These are phyloP conservation scores for Solanum ossicruentum DNA, from an alignment of 257 asterid species.

Conservation along the genomic window DNA sequence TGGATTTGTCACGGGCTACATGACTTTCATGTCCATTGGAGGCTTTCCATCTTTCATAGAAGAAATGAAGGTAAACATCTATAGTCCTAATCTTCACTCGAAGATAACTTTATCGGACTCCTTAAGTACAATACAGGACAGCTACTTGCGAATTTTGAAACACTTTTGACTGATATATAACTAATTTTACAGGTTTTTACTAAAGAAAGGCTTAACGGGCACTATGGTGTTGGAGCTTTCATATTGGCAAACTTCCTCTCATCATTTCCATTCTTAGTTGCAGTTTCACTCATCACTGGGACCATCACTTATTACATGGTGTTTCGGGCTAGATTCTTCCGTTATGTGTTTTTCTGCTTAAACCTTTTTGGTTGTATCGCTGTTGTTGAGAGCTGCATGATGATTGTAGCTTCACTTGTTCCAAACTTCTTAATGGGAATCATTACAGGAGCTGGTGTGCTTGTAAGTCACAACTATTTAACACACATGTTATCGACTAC, in stretches of 20 bases:
- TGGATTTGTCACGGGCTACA: slow-evolving; percentile 76
- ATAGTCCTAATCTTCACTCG: neutral
- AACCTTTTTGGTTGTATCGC: slow-evolving; percentile 73
- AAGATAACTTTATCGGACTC: neutral
- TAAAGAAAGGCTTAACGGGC: slow-evolving; percentile 77
- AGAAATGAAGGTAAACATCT: slow-evolving; percentile 61
- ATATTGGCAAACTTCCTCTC: slow-evolving; percentile 75
- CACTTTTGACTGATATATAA: neutral
- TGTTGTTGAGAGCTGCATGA: slow-evolving; percentile 90
- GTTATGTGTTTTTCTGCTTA: slow-evolving; percentile 57
- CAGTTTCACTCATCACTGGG: slow-evolving; percentile 48
- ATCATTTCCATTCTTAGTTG: slow-evolving; percentile 67
- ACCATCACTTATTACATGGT: slow-evolving; percentile 75
- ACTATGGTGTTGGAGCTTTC: slow-evolving; percentile 74
- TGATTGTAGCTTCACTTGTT: slow-evolving; percentile 84
- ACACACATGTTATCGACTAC: neutral
- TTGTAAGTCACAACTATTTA: slow-evolving; percentile 34
- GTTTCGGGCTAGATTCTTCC: slow-evolving; percentile 44
- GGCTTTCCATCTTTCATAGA: slow-evolving; percentile 94
- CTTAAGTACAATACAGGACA: neutral
- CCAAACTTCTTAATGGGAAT: slow-evolving; percentile 94
- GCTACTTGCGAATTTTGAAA: neutral
- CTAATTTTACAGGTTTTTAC: slow-evolving; percentile 42
- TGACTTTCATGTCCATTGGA: slow-evolving; percentile 97
- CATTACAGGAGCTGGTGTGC: slow-evolving; percentile 88